A percentile compares a stretch with the other conserved stretches of the same genome.
Evolutionary conservation across 2,329 filamentous ascomycete genomes (phyloP).

Genomic region (Davidsoniella australis): DNA sequence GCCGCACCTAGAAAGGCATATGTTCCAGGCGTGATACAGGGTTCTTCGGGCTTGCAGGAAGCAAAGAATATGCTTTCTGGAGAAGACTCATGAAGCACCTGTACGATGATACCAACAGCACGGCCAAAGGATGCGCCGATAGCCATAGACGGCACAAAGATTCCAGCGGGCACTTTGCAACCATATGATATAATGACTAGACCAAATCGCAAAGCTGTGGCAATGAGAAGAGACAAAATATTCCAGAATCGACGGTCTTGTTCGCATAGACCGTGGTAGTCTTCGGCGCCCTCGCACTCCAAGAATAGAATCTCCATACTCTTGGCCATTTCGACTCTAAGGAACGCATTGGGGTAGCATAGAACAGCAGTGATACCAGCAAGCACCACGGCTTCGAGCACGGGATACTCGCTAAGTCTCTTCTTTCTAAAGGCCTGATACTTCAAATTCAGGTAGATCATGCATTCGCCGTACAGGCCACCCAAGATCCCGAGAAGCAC

Average conservation of each 20-base stretch:
- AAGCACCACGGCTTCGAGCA: constrained; percentile 71
- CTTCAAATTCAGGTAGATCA: constrained; percentile 93
- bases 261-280: constrained; percentile 83
- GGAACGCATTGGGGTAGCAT: constrained; percentile 92
- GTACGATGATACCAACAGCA: constrained; percentile 85
- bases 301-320: constrained; percentile 97
- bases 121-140: constrained; percentile 88
- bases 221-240: constrained; percentile 58
- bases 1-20: constrained; percentile 91
- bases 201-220: constrained; percentile 64
- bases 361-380: constrained; percentile 72
- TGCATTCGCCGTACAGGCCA: constrained; percentile 85
- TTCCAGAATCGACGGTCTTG: constrained; percentile 57
- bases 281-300: constrained; percentile 77
- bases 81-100: constrained; percentile 70
- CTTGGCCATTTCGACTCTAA: constrained; percentile 96
- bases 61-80: constrained; percentile 74
- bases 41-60: constrained; percentile 74
- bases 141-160: constrained; percentile 97
- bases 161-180: constrained; percentile 92
- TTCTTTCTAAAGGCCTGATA: constrained; percentile 88
- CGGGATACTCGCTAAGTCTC: constrained; percentile 67
- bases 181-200: constrained; percentile 93
- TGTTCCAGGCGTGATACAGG: constrained; percentile 92
- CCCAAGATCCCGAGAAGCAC: constrained; percentile 83